phyloP scores from a whole-genome alignment of 805 yeast genomes.

The Cyberlindnera euphorbiiphila region DNA sequence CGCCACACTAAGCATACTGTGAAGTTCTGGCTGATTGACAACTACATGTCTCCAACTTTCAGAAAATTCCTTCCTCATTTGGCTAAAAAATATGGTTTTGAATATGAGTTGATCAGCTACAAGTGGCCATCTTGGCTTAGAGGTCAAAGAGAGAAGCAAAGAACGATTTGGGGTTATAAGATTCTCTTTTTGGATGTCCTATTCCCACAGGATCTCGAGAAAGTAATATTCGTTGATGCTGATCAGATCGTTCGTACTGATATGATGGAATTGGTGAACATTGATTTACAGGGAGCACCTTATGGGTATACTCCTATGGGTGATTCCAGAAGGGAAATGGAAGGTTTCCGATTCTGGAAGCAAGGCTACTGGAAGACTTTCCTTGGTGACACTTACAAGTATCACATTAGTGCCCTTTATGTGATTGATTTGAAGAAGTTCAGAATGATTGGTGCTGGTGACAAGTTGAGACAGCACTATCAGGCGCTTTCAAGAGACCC shows the following conservation, averaged over 20 bases:
- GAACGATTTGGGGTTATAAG: constrained; percentile 87
- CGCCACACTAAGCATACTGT: constrained; percentile 58
- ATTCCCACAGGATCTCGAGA: constrained; percentile 73
- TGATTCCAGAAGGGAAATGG: constrained; percentile 74
- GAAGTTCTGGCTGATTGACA: constrained; percentile 84
- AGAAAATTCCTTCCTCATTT: constrained; percentile 54
- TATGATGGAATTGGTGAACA: constrained; percentile 58
- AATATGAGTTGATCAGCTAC: constrained; percentile 75
- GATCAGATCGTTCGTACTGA: constrained; percentile 80
- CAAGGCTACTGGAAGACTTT: constrained; percentile 82
- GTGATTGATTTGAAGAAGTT: constrained; percentile 72
- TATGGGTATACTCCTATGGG: constrained; percentile 89
- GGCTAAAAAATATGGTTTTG: constrained; percentile 56
- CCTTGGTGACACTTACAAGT: constrained; percentile 47
- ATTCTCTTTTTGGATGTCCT: constrained; percentile 81
- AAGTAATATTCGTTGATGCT: constrained; percentile 82
- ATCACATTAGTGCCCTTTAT: constrained; percentile 82
- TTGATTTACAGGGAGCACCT: constrained; percentile 75
- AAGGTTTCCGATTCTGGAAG: constrained; percentile 89
- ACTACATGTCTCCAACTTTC: constrained; percentile 71
- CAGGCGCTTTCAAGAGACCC: constrained; percentile 79
- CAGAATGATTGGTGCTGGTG: constrained; percentile 70
- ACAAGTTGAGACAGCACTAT: constrained; percentile 75
- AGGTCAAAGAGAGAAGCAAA: constrained; percentile 69
- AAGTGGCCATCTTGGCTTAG: constrained; percentile 93